Evolutionary conservation across 306 rosid species (phyloP).

Genomic region (Prunus fruticosa): DNA sequence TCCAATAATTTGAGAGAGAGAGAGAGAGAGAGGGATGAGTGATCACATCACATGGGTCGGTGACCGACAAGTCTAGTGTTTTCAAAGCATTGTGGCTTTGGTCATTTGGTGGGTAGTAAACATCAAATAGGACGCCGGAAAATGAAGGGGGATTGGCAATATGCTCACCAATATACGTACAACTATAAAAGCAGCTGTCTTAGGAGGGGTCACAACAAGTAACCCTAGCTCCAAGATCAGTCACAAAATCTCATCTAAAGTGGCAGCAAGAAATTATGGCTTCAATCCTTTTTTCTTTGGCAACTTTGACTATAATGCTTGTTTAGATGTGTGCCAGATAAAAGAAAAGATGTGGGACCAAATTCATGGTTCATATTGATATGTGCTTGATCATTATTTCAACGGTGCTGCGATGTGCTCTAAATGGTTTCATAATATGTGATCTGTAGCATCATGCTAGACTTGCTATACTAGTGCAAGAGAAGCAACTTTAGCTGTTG

Average conservation of each 20-base stretch:
- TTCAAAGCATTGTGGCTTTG: slow-evolving; percentile 41
- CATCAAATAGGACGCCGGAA: slow-evolving; percentile 23
- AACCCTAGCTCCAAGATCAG: background rate
- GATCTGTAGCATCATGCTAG: background rate
- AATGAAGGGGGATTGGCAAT: background rate
- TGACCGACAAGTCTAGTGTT: slow-evolving; percentile 34
- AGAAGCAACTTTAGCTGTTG: background rate
- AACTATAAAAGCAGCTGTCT: background rate
- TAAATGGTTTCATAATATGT: background rate
- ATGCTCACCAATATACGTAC: background rate
- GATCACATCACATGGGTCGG: slow-evolving; percentile 51
- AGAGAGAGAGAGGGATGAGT: slow-evolving; percentile 19
- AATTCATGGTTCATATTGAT: background rate
- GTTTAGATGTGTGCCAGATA: background rate
- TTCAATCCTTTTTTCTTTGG: background rate
- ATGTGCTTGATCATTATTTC: background rate
- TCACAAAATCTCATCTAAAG: background rate
- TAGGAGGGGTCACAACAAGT: background rate
- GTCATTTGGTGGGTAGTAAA: slow-evolving; percentile 31
- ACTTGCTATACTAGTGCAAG: background rate
- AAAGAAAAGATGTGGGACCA: background rate
- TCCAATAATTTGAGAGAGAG: slow-evolving; percentile 15
- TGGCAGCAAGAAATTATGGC: background rate
- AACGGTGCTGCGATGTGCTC: background rate
- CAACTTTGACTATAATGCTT: background rate